These are phyloP conservation scores for Fusarium zealandicum DNA, from an alignment of 2,329 filamentous ascomycete genomes.

Conservation along the genomic window DNA sequence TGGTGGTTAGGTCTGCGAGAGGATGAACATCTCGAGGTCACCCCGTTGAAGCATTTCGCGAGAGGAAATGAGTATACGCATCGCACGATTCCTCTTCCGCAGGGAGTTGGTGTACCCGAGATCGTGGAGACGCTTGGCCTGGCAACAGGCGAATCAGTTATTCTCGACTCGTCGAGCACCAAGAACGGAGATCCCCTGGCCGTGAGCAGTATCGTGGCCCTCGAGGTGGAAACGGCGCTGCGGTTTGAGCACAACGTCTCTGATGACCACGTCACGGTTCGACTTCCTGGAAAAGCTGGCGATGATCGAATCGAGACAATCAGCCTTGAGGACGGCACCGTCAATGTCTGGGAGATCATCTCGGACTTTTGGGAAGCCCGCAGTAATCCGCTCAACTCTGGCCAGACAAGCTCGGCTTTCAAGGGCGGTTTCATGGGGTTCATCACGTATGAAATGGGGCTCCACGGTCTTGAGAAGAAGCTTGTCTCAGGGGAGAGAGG, in stretches of 20 bases:
- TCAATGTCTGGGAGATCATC: conserved; percentile 59
- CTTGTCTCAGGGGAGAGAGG: conserved; percentile 39
- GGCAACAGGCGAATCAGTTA: conserved; percentile 55
- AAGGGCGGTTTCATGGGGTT: conserved; percentile 87
- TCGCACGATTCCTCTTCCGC: conserved; percentile 53
- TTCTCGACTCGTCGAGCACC: conserved; percentile 68
- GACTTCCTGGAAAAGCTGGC: conserved; percentile 29
- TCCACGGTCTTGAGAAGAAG: conserved; percentile 51
- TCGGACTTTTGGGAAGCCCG: conserved; percentile 53
- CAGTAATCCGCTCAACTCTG: conserved; percentile 32
- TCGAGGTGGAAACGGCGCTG: conserved; percentile 64
- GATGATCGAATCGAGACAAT: conserved; percentile 22
- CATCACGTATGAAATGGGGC: conserved; percentile 82
- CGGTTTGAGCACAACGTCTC: conserved; percentile 65
- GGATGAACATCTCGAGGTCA: not conserved
- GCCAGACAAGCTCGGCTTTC: conserved; percentile 60
- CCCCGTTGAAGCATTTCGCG: conserved; percentile 22
- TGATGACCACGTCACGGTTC: conserved; percentile 48
- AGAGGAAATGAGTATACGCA: conserved; percentile 47
- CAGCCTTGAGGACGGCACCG: conserved; percentile 37
- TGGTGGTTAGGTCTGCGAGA: conserved; percentile 22
- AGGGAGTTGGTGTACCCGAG: conserved; percentile 58
- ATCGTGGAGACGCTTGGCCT: conserved; percentile 60
- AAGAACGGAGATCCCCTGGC: conserved; percentile 52
- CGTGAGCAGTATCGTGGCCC: conserved; percentile 76